Conservation (phyloP, 495 filamentous ascomycete species). For the Podospora tetraspora region DNA sequence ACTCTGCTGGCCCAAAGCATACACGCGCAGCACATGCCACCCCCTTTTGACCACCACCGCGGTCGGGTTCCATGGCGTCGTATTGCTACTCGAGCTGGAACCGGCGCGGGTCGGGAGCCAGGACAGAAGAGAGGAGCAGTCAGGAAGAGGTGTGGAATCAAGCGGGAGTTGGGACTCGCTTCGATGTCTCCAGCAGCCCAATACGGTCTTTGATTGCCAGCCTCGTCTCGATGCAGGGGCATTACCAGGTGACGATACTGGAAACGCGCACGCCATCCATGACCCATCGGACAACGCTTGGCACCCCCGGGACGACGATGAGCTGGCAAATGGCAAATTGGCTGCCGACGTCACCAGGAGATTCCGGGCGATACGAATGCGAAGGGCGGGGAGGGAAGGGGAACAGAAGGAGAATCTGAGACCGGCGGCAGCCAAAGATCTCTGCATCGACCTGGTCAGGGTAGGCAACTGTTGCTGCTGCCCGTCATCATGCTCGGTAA, state of each 20-base stretch:
- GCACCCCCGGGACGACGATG: background rate
- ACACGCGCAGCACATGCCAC: background rate
- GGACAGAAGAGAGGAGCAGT: background rate
- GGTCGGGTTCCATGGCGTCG: background rate
- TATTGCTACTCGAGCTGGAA: background rate
- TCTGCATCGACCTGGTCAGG: background rate
- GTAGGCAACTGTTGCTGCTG: background rate
- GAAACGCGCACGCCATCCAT: background rate
- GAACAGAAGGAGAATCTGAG: background rate
- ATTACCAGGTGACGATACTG: background rate
- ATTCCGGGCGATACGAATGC: background rate
- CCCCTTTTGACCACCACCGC: background rate
- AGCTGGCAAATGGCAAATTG: background rate
- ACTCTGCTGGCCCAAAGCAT: background rate
- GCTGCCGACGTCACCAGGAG: background rate
- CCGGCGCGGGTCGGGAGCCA: background rate
- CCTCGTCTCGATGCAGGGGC: background rate
- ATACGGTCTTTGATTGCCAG: background rate
- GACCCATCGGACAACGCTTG: background rate
- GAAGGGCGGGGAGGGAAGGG: background rate
- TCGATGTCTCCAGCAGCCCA: background rate
- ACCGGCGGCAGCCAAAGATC: background rate
- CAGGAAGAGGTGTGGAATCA: background rate
- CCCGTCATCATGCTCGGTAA: background rate
- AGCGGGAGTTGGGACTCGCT: background rate